phyloP scores from a whole-genome alignment of 495 filamentous ascomycete species.

The Podospora conica region DNA sequence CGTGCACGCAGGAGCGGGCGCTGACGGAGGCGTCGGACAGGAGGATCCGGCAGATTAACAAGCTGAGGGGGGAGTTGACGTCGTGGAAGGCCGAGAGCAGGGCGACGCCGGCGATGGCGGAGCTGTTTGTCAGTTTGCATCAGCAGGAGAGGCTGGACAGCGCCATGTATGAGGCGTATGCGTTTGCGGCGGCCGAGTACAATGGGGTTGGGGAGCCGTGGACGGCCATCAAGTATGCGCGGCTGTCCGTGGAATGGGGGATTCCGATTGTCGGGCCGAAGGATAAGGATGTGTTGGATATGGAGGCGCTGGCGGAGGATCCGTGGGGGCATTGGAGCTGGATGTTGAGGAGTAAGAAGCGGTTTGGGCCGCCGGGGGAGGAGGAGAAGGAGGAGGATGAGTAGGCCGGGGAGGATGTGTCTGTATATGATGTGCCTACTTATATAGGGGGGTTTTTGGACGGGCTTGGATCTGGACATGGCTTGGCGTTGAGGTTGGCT shows the following conservation, averaged over 20 bases:
- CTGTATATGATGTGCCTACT: not conserved
- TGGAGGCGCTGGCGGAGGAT: constrained; percentile 26
- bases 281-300: constrained; percentile 26
- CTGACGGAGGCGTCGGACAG: constrained; percentile 28
- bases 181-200: constrained; percentile 34
- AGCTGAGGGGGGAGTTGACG: constrained; percentile 22
- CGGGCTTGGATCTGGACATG: not conserved
- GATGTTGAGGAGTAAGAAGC: constrained; percentile 20
- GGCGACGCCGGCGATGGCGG: constrained; percentile 31
- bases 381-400: constrained; percentile 11
- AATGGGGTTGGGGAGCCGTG: constrained; percentile 32
- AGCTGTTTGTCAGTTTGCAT: constrained; percentile 32
- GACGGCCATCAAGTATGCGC: constrained; percentile 33
- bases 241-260: constrained; percentile 29
- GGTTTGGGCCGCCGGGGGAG: constrained; percentile 18
- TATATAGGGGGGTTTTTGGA: not conserved
- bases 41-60: constrained; percentile 28
- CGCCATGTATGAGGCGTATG: constrained; percentile 32
- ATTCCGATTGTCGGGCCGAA: constrained; percentile 30
- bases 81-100: constrained; percentile 20
- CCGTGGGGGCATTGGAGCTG: constrained; percentile 34
- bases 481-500: not conserved
- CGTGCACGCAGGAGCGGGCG: constrained; percentile 22
- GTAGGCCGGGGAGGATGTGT: constrained; percentile 1
- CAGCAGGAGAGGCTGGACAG: constrained; percentile 34